These are phyloP conservation scores for Melampsora abietis-canadensis DNA, from an alignment of 1,284 basidiomycete species.

Conservation along the genomic window DNA sequence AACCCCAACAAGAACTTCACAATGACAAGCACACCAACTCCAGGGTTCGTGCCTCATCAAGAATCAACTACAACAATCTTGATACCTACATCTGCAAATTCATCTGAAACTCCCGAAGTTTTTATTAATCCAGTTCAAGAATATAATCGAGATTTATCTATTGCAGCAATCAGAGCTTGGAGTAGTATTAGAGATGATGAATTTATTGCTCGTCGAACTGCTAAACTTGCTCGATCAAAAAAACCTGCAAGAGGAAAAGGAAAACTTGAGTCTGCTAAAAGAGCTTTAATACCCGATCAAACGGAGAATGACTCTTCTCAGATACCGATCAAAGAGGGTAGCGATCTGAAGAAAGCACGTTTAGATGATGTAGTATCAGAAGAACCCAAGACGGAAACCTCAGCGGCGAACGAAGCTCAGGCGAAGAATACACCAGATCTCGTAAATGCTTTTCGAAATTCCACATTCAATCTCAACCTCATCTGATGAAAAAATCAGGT, in stretches of 20 bases:
- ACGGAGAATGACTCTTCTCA: too few species aligned
- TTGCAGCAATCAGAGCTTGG: constrained; percentile 84
- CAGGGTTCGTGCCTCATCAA: constrained; percentile 16
- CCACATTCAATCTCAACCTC: neutral
- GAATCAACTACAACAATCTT: constrained; percentile 82
- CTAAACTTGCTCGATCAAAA: constrained; percentile 54
- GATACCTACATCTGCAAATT: constrained; percentile 59
- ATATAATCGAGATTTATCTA: constrained; percentile 91
- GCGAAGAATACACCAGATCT: neutral
- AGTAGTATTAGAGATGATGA: constrained; percentile 68
- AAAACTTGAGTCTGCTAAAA: constrained; percentile 15
- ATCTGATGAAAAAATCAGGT: too few species aligned
- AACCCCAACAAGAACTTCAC: too few species aligned
- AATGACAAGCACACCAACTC: too few species aligned
- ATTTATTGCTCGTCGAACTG: constrained; percentile 65
- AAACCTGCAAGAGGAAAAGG: constrained; percentile 3
- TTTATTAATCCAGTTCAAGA: constrained; percentile 98
- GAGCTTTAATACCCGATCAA: neutral
- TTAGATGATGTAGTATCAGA: neutral
- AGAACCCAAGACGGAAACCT: neutral
- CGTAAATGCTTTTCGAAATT: neutral
- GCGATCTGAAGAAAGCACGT: neutral
- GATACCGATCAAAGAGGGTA: neutral
- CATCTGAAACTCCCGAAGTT: constrained; percentile 64
- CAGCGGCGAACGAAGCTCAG: too few species aligned